These are phyloP conservation scores for Apiotrichum domesticum DNA, from an alignment of 1,284 basidiomycete genomes.

Conservation along the genomic window DNA sequence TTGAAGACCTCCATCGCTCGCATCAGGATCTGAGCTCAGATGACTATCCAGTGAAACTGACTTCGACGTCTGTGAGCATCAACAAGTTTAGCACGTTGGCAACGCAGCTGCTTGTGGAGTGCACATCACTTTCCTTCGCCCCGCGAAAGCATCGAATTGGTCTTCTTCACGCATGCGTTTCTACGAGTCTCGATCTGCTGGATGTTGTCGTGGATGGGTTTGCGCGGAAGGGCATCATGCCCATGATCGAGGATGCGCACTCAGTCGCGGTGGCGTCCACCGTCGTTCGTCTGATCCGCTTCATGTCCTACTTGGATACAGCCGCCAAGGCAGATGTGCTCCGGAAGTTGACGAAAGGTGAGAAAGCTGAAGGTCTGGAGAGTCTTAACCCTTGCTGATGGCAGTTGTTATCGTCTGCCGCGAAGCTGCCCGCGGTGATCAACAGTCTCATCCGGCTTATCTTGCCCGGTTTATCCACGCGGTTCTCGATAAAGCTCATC, in stretches of 20 bases:
- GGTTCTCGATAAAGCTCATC: slow-evolving; percentile 19
- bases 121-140: slow-evolving; percentile 16
- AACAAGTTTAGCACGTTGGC: slow-evolving; percentile 20
- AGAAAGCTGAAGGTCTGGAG: neutral
- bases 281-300: slow-evolving; percentile 16
- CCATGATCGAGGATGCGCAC: slow-evolving; percentile 23
- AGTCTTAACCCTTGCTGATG: neutral
- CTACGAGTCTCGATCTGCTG: slow-evolving; percentile 16
- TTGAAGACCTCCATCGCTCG: slow-evolving; percentile 18
- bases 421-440: slow-evolving; percentile 19
- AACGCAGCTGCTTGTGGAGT: slow-evolving; percentile 16
- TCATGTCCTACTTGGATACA: slow-evolving; percentile 17
- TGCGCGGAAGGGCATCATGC: slow-evolving; percentile 22
- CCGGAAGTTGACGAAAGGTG: slow-evolving; percentile 18
- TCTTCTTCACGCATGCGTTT: slow-evolving; percentile 17
- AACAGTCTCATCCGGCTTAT: slow-evolving; percentile 17
- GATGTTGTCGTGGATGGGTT: slow-evolving; percentile 20
- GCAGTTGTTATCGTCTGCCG: slow-evolving; percentile 21
- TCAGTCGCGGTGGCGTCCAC: slow-evolving; percentile 21
- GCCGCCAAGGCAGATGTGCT: slow-evolving; percentile 15
- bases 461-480: slow-evolving; percentile 20
- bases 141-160: slow-evolving; percentile 16
- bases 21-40: slow-evolving; percentile 8
- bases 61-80: slow-evolving; percentile 19
- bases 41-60: slow-evolving; percentile 9